Percentiles rank a stretch among this genome's conserved stretches.
Evolutionary conservation across 2,329 filamentous ascomycete genomes (phyloP).

Genomic region (Penicillium sumatraense): DNA sequence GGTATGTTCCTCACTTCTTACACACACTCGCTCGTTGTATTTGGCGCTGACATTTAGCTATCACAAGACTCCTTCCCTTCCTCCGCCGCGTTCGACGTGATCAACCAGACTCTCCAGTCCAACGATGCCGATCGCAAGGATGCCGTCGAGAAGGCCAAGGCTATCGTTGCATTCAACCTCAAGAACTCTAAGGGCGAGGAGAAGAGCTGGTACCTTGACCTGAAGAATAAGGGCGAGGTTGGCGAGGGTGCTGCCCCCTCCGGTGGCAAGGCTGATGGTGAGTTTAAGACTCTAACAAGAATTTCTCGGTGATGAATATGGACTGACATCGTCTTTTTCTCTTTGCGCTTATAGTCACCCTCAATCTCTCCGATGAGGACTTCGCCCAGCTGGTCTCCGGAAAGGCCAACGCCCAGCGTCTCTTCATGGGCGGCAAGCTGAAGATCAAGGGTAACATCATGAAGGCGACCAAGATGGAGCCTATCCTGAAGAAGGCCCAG

Average conservation of each 20-base stretch:
- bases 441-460: constrained; percentile 98
- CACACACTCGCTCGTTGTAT: neutral
- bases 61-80: constrained; percentile 79
- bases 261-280: constrained; percentile 82
- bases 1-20: constrained; percentile 57
- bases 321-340: too few species aligned
- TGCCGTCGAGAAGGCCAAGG: constrained; percentile 85
- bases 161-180: constrained; percentile 86
- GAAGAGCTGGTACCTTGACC: constrained; percentile 91
- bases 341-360: constrained; percentile 67
- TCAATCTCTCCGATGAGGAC: constrained; percentile 81
- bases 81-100: constrained; percentile 88
- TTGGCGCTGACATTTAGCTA: constrained; percentile 12
- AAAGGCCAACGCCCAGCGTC: constrained; percentile 89
- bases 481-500: constrained; percentile 86
- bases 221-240: constrained; percentile 86
- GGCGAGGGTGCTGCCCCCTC: constrained; percentile 70
- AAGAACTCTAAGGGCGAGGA: constrained; percentile 84
- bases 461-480: constrained; percentile 96
- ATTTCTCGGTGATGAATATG: too few species aligned
- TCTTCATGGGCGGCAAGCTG: constrained; percentile 98
- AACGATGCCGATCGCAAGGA: constrained; percentile 78
- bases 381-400: constrained; percentile 82
- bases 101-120: constrained; percentile 71
- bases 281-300: too few species aligned